These are phyloP conservation scores for Chondrus crispus DNA, from an alignment of 23 red algal genomes.

Conservation along the genomic window DNA sequence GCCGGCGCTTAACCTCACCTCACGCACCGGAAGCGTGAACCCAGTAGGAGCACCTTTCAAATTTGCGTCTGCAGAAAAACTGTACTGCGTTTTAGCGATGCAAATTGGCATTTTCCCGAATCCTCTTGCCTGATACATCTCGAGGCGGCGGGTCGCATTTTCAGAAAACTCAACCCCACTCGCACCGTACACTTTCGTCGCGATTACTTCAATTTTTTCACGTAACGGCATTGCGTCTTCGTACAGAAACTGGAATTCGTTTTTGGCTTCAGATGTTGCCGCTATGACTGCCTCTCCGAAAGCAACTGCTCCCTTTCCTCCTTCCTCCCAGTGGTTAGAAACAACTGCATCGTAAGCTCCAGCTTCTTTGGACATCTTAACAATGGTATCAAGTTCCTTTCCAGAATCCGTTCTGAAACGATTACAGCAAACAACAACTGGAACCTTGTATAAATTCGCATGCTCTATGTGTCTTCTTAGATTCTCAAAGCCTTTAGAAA, in stretches of 20 bases:
- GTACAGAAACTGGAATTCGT: slow-evolving; percentile 70
- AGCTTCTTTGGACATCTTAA: slow-evolving; percentile 52
- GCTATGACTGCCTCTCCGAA: slow-evolving; percentile 75
- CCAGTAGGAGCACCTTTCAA: slow-evolving; percentile 82
- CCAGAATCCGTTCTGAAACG: slow-evolving; percentile 77
- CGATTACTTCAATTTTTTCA: slow-evolving; percentile 77
- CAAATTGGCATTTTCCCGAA: slow-evolving; percentile 91
- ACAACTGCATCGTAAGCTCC: slow-evolving; percentile 96
- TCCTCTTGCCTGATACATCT: slow-evolving; percentile 68
- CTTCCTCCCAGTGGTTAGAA: slow-evolving; percentile 88
- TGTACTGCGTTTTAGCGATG: slow-evolving; percentile 99
- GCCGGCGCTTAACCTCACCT: slow-evolving; percentile 90
- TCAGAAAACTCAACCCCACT: slow-evolving; percentile 73
- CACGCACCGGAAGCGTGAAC: slow-evolving; percentile 82
- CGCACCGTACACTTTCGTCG: slow-evolving; percentile 83
- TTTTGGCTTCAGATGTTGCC: slow-evolving; percentile 40
- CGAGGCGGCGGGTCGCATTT: slow-evolving; percentile 61
- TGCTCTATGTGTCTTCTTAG: slow-evolving; percentile 90
- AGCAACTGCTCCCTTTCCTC: slow-evolving; percentile 83
- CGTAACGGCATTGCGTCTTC: slow-evolving; percentile 40
- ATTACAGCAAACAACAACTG: slow-evolving; percentile 90
- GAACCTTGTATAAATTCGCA: slow-evolving; percentile 71
- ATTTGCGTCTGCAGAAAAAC: slow-evolving; percentile 76
- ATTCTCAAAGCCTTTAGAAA: slow-evolving; percentile 77
- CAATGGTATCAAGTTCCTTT: slow-evolving; percentile 72